Evolutionary conservation across 2,329 filamentous ascomycete genomes (phyloP).

Genomic region (Trichoderma endophyticum): DNA sequence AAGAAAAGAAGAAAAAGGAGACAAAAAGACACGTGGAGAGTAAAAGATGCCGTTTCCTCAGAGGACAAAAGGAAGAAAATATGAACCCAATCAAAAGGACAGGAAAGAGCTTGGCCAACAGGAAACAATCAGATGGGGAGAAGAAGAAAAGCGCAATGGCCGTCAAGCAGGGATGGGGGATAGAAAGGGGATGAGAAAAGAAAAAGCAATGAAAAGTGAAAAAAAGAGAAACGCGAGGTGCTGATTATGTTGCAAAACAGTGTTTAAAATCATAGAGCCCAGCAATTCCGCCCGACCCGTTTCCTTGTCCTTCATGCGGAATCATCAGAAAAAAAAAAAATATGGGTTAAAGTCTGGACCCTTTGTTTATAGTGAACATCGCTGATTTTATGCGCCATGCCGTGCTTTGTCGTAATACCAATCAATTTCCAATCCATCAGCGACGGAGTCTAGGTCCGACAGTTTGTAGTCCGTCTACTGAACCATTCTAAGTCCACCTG

Average conservation of each 20-base stretch:
- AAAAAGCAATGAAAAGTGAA: background rate
- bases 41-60: constrained; percentile 6
- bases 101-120: constrained; percentile 6
- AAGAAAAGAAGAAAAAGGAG: constrained; percentile 11
- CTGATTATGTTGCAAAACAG: constrained; percentile 20
- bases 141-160: background rate
- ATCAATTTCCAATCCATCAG: constrained; percentile 21
- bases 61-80: constrained; percentile 22
- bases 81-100: constrained; percentile 14
- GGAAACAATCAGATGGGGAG: background rate
- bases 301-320: constrained; percentile 21
- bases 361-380: constrained; percentile 18
- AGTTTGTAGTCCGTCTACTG: constrained; percentile 27
- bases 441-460: constrained; percentile 21
- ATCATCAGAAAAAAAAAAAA: constrained; percentile 19
- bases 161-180: background rate
- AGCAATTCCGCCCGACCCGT: constrained; percentile 20
- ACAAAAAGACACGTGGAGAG: background rate
- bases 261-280: constrained; percentile 17
- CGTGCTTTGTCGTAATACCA: constrained; percentile 21
- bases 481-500: constrained; percentile 31
- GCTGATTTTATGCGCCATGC: constrained; percentile 21
- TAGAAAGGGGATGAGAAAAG: background rate
- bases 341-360: constrained; percentile 6
- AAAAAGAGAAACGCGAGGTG: constrained; percentile 9